phyloP scores from a whole-genome alignment of 2,329 filamentous ascomycete genomes.

The Sordariomycetes sp. region DNA sequence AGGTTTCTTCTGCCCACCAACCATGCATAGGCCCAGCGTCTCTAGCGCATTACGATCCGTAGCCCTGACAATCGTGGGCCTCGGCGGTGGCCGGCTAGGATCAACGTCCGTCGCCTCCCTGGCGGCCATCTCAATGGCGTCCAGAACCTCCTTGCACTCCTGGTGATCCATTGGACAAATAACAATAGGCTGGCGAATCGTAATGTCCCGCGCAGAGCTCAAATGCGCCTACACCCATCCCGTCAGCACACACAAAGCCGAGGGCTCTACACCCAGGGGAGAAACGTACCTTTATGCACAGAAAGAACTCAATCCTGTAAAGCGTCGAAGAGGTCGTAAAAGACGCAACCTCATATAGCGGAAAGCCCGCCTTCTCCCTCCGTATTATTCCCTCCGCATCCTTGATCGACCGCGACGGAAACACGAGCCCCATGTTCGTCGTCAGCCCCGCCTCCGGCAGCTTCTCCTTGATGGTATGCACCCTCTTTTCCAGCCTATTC shows the following conservation, averaged over 20 bases:
- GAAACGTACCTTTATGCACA: conserved; percentile 64
- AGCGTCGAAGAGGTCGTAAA: conserved; percentile 90
- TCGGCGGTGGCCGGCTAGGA: conserved; percentile 77
- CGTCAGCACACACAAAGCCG: neutral
- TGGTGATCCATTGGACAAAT: conserved; percentile 93
- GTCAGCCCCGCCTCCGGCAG: conserved; percentile 86
- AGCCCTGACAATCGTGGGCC: conserved; percentile 67
- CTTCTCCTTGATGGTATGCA: conserved; percentile 67
- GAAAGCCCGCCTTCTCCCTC: conserved; percentile 74
- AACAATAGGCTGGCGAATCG: conserved; percentile 81
- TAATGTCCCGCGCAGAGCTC: conserved; percentile 77
- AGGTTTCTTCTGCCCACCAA: conserved; percentile 51
- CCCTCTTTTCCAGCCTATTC: conserved; percentile 75
- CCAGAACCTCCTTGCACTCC: conserved; percentile 96
- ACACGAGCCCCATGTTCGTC: conserved; percentile 82
- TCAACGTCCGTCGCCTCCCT: conserved; percentile 84
- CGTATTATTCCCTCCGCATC: conserved; percentile 82
- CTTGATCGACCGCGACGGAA: conserved; percentile 77
- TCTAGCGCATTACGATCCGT: conserved; percentile 54
- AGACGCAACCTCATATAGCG: conserved; percentile 73
- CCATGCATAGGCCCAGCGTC: conserved; percentile 49
- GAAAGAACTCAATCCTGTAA: conserved; percentile 97
- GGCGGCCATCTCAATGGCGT: conserved; percentile 90
- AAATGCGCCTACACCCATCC: conserved; percentile 58
- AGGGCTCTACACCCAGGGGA: neutral